Percentiles rank a stretch among this genome's conserved stretches.
phyloP scores from a whole-genome alignment of 805 yeast genomes.

The Lipomyces japonicus region DNA sequence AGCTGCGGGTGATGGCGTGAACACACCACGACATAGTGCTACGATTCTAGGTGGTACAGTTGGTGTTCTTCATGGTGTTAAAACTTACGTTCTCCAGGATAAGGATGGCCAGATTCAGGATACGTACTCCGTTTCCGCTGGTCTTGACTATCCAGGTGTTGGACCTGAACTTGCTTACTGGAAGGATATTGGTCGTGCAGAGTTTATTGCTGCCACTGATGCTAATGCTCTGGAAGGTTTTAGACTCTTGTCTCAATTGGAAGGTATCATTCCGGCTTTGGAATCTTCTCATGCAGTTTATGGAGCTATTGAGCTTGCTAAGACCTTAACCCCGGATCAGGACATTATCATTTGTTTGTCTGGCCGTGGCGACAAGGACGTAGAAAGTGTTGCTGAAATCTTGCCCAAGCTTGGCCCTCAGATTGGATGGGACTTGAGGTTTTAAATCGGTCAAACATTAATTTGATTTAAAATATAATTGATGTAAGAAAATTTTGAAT shows the following conservation, averaged over 20 bases:
- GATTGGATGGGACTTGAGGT: constrained; percentile 95
- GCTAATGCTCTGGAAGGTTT: constrained; percentile 93
- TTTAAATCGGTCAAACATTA: constrained; percentile 43
- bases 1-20: constrained; percentile 98
- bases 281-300: constrained; percentile 95
- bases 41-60: constrained; percentile 92
- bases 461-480: not conserved
- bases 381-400: constrained; percentile 92
- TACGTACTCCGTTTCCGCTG: constrained; percentile 97
- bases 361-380: constrained; percentile 99
- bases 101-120: constrained; percentile 94
- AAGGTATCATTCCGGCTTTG: constrained; percentile 97
- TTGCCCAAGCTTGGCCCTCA: constrained; percentile 84
- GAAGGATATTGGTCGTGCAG: constrained; percentile 91
- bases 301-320: constrained; percentile 86
- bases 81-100: constrained; percentile 87
- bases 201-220: constrained; percentile 87
- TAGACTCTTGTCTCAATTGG: constrained; percentile 80
- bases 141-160: constrained; percentile 98
- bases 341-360: constrained; percentile 84
- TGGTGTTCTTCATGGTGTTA: constrained; percentile 98
- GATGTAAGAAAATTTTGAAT: not conserved
- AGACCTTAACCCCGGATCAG: constrained; percentile 72
- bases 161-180: constrained; percentile 97
- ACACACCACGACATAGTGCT: constrained; percentile 87